Evolutionary conservation across 2,329 filamentous ascomycete genomes (phyloP).

Genomic region (Aspergillus persii): DNA sequence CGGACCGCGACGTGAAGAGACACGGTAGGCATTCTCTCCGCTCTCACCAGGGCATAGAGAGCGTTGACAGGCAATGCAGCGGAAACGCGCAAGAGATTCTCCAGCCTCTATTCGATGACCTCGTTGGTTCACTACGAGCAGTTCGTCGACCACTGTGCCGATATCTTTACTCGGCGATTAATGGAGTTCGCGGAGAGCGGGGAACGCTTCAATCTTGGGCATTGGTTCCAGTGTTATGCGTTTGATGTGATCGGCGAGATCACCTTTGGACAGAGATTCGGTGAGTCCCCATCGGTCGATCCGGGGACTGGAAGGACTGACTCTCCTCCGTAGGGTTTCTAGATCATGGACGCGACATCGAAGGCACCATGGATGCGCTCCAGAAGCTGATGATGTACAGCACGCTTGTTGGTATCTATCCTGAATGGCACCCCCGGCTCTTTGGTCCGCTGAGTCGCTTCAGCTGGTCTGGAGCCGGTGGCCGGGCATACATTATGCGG

Average conservation of each 20-base stretch:
- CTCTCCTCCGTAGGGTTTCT: slow-evolving; percentile 42
- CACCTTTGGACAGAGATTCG: slow-evolving; percentile 38
- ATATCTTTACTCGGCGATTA: slow-evolving; percentile 41
- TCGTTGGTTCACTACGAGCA: slow-evolving; percentile 50
- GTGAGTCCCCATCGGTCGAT: slow-evolving; percentile 10
- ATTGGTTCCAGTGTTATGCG: slow-evolving; percentile 40
- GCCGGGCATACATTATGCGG: slow-evolving; percentile 32
- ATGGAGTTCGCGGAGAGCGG: slow-evolving; percentile 33
- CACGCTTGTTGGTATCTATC: slow-evolving; percentile 44
- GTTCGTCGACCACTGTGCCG: slow-evolving; percentile 49
- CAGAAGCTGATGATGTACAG: slow-evolving; percentile 37
- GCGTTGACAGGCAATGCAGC: slow-evolving; percentile 20
- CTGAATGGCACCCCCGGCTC: slow-evolving; percentile 37
- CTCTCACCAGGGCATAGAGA: neutral
- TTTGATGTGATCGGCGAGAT: slow-evolving; percentile 52
- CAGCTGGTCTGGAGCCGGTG: slow-evolving; percentile 29
- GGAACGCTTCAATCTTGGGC: slow-evolving; percentile 35
- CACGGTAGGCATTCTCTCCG: slow-evolving; percentile 29
- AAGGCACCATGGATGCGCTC: slow-evolving; percentile 42
- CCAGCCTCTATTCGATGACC: slow-evolving; percentile 49
- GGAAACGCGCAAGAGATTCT: slow-evolving; percentile 39
- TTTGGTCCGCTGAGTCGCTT: slow-evolving; percentile 32
- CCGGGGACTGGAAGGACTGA: slow-evolving; percentile 17
- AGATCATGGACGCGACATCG: slow-evolving; percentile 47
- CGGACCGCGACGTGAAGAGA: slow-evolving; percentile 33